Base-by-base conservation (phyloP, 2,329 filamentous ascomycete species). In the Calonectria montana region DNA sequence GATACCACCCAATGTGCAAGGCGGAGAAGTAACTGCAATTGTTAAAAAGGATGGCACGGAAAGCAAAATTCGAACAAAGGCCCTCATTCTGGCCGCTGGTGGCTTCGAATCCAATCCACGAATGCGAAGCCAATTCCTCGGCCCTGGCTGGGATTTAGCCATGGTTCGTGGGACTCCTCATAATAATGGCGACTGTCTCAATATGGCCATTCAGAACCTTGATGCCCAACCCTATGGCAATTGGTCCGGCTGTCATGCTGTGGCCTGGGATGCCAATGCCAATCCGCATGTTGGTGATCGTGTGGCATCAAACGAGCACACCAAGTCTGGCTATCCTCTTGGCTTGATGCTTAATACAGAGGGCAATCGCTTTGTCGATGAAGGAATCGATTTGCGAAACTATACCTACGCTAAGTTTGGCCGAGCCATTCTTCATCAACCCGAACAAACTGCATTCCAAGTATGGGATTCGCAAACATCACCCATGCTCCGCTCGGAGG, bases 351-450 rank as follows among this genome's bases (percentile, higher is more conserved):
- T 93, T 18, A 93, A 94, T 75, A 80, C 81, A 0, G 77, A 87
- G 0, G 92, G 91, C 0, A 77, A 87, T 48, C 84, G 92, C 1
- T 93, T 93, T 76, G 90, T 93, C 0, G 91, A 93, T 75, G 92
- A 94, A 77, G 92, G 91, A 0, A 76, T 89, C 10, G 91, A 93
- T 74, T 80, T 93, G 74, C 84, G 91, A 3, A 93, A 93, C 77
- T 93, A 90, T 77, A 93, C 91, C 0, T 93, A 93, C 75, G 92
- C 91, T 29, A 88, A 88, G 75, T 92, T 93, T 75, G 91, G 92
- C 0, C 83, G 86, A 16, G 90, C 88, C 12, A 92, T 94, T 59
- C 82, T 93, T 21, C 80, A 83, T 16, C 91, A 93, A 75, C 89
- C 90, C 0, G 85, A 86, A 0, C 86, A 89, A 7, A 79, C 88